These are phyloP conservation scores for Didymella exigua DNA, from an alignment of 2,329 filamentous ascomycete species.

Conservation along the genomic window DNA sequence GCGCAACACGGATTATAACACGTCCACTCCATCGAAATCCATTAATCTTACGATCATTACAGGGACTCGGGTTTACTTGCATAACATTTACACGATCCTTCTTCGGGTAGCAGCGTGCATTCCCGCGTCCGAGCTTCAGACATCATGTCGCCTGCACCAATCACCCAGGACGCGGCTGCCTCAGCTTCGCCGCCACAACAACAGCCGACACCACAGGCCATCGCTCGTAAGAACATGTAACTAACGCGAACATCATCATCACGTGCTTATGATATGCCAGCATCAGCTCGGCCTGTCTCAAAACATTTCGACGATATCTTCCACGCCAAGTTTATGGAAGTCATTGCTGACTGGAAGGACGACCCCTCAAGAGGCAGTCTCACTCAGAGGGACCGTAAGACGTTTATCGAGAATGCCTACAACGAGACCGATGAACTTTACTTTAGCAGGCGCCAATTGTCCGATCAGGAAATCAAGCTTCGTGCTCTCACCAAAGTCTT, in stretches of 20 bases:
- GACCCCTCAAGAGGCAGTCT: constrained; percentile 35
- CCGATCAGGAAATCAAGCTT: constrained; percentile 42
- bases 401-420: constrained; percentile 42
- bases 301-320: constrained; percentile 46
- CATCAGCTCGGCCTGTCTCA: constrained; percentile 19
- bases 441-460: constrained; percentile 36
- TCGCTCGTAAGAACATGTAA: constrained; percentile 12
- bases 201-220: constrained; percentile 17
- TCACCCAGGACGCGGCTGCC: constrained; percentile 27
- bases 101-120: constrained; percentile 32
- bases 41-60: constrained; percentile 23
- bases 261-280: constrained; percentile 18
- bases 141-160: constrained; percentile 45
- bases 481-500: constrained; percentile 47
- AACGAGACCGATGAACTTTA: constrained; percentile 37
- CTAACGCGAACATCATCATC: neutral
- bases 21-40: constrained; percentile 33
- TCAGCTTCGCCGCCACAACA: constrained; percentile 30
- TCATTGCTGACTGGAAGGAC: constrained; percentile 41
- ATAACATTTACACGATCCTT: constrained; percentile 15
- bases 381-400: constrained; percentile 42
- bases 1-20: constrained; percentile 19
- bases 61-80: constrained; percentile 10
- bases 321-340: constrained; percentile 42
- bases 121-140: constrained; percentile 25